Evolutionary conservation across 2,329 filamentous ascomycete genomes (phyloP), one percentile per base, ranked within the genome.

Genomic region (Fusarium sacchari): DNA sequence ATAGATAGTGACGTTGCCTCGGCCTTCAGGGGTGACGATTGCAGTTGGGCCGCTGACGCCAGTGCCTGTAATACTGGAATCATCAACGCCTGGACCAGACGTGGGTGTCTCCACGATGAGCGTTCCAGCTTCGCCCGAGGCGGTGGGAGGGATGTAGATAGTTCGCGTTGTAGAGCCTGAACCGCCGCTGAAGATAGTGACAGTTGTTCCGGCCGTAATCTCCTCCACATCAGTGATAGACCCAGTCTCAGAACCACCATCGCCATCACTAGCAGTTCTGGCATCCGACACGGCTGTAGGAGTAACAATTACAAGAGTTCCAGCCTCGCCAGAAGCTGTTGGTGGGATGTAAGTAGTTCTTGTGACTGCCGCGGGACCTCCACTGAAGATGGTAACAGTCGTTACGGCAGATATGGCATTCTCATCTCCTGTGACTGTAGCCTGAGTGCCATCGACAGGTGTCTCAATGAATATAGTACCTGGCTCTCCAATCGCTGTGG

Each of bases 1-100:
- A 7, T 69, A 72, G 0, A 72, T 64, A 2, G 69, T 72, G 4
- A 69, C 63, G 1, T 72, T 72, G 0, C 58, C 46, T 36, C 12
- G n/a, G 3, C 32, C 39, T 28, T 15, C 58, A 6, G 58, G 46
- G 9, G 65, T 40, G 3, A 46, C n/a, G 6, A 50, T 14, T 13
- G 39, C 37, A 18, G 64, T 68, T 13, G 64, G 64, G 4, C 37
- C 28, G 5, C 42, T 17, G 6, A 28, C 37, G 1, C 26, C 46
- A 7, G 37, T 53, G 2, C 15, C 59, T 6, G 67, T 69, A 2
- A 55, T 40, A 4, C 20, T 28, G 17, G 64, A 36, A 1, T 7
- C 32, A 26, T 30, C 37, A 10, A 14, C 11, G 4, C n/a, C 24
- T 3, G 43, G 24, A 11, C 15, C 50, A 42, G 50, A 52, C 11